Conservation (phyloP, 2,329 filamentous ascomycete species). For the Endothia cerciana region DNA sequence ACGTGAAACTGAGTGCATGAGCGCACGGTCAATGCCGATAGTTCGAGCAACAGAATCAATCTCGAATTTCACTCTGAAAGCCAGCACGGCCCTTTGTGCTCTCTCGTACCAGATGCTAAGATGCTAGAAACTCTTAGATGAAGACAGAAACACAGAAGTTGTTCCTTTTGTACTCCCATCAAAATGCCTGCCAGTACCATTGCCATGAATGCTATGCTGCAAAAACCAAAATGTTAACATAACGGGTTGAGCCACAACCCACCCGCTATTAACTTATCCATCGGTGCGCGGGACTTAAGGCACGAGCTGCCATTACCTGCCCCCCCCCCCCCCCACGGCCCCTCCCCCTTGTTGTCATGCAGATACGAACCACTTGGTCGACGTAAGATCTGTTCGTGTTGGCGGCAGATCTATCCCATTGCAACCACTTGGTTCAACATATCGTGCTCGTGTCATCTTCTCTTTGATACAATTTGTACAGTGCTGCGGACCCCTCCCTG, state of each 20-base stretch:
- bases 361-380: constrained; percentile 27
- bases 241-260: not conserved
- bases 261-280: not conserved
- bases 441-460: constrained; percentile 7
- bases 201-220: constrained; percentile 4
- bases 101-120: not conserved
- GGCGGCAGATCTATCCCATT: not conserved
- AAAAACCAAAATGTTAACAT: not conserved
- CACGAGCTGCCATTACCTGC: not conserved
- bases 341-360: not conserved
- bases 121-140: not conserved
- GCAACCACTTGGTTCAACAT: constrained; percentile 27
- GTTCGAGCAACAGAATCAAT: not conserved
- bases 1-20: not conserved
- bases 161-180: not conserved
- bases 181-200: constrained; percentile 4
- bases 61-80: not conserved
- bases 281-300: not conserved
- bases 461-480: constrained; percentile 13
- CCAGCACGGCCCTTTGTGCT: not conserved
- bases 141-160: not conserved
- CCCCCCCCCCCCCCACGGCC: no score
- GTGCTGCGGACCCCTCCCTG: not conserved
- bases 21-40: not conserved
- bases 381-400: constrained; percentile 15